Percentiles rank a stretch among this genome's conserved stretches.
Conservation (phyloP, 2,329 filamentous ascomycete species). For the Aureobasidium pullulans region DNA sequence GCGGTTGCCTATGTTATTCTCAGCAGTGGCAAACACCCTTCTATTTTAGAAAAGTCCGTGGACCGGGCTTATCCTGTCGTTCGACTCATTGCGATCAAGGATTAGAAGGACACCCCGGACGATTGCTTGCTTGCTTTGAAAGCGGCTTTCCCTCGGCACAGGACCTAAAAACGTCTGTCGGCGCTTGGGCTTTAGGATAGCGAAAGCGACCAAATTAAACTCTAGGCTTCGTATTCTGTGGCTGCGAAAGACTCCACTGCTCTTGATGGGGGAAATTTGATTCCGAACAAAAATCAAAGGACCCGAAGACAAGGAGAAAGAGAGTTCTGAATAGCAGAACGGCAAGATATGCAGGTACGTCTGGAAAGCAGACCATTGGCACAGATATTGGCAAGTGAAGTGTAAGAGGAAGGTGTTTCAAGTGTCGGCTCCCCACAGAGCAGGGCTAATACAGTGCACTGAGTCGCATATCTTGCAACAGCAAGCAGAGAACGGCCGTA, state of each 20-base stretch:
- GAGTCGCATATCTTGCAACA: constrained; percentile 4
- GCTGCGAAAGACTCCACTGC: constrained; percentile 2
- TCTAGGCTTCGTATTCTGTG: constrained; percentile 11
- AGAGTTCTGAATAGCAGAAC: constrained; percentile 4
- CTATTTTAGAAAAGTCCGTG: neutral
- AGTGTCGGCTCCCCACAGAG: constrained; percentile 9
- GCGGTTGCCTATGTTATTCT: neutral
- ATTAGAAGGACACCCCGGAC: neutral
- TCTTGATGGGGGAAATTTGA: constrained; percentile 1
- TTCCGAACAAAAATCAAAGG: neutral
- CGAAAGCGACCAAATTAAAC: constrained; percentile 5
- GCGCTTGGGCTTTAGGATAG: neutral
- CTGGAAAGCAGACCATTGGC: neutral
- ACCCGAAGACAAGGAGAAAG: neutral
- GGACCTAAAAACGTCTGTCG: neutral
- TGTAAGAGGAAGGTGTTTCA: neutral
- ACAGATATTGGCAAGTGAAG: neutral
- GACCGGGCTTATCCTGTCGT: neutral
- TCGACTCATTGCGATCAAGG: neutral
- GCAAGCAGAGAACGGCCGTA: constrained; percentile 4
- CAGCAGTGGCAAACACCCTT: neutral
- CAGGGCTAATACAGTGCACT: neutral
- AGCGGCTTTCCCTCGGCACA: constrained; percentile 7
- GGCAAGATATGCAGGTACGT: neutral
- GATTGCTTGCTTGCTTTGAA: neutral